Conservation (phyloP, 73 alveolate species). For the Effrenium voratum region DNA sequence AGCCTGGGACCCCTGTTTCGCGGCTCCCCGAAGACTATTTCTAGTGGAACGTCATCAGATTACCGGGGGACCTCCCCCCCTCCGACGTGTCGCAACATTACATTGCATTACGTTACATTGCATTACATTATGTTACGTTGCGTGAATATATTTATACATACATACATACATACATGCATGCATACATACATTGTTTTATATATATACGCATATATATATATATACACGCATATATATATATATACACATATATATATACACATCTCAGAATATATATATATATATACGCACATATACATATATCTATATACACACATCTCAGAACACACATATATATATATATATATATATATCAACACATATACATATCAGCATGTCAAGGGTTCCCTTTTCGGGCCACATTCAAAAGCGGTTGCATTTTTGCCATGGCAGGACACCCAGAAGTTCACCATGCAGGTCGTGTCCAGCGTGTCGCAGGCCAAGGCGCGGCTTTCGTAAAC, state of each 20-base stretch:
- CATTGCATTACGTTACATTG: no score
- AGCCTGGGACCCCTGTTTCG: no score
- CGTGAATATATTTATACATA: background rate
- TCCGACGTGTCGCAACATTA: no score
- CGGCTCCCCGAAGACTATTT: no score
- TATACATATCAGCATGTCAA: background rate
- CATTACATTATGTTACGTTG: no score
- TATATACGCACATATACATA: background rate
- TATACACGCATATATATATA: background rate
- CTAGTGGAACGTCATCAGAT: no score
- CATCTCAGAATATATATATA: background rate
- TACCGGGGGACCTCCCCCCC: no score
- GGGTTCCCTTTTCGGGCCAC: background rate
- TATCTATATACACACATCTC: background rate
- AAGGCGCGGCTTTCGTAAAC: no score
- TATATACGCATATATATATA: background rate
- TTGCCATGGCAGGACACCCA: constrained; percentile 46
- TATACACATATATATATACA: background rate
- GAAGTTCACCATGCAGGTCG: constrained; percentile 37
- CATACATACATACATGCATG: background rate
- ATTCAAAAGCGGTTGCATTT: constrained; percentile 29
- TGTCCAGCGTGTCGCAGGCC: no score
- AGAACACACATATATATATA: background rate
- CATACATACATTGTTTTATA: background rate
- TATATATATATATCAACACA: background rate